Evolutionary conservation across 805 yeast species (phyloP).

Genomic region (Nakazawaea populi): DNA sequence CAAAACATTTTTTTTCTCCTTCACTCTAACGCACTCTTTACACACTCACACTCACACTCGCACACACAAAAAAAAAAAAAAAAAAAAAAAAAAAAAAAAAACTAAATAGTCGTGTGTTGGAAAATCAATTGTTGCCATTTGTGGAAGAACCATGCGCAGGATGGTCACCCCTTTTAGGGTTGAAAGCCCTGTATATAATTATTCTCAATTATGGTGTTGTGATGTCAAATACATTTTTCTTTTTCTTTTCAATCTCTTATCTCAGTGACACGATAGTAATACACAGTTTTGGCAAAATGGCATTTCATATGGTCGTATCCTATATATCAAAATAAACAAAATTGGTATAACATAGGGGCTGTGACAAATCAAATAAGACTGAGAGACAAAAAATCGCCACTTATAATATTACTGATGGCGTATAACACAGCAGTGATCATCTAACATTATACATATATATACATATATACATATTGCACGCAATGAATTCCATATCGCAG

Average conservation of each 20-base stretch:
- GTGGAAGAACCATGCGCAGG: too few species aligned
- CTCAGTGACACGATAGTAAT: background rate
- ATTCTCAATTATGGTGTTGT: background rate
- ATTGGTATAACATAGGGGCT: background rate
- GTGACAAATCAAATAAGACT: background rate
- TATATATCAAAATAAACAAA: background rate
- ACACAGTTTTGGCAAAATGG: background rate
- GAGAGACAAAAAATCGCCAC: background rate
- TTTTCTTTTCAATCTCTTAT: too few species aligned
- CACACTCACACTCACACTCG: too few species aligned
- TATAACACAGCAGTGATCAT: background rate
- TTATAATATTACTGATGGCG: background rate
- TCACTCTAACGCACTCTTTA: too few species aligned
- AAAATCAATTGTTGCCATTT: too few species aligned
- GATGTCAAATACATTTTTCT: background rate
- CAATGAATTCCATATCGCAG: conserved; percentile 22
- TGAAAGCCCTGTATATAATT: background rate
- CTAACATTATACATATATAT: too few species aligned
- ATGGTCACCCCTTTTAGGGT: background rate
- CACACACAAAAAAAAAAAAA: too few species aligned
- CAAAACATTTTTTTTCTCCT: too few species aligned
- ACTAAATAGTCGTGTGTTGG: too few species aligned
- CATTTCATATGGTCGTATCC: background rate
- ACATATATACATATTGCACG: background rate
- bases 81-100: too few species aligned